Conservation (phyloP, 176 grass and related monocot species). For the Dactylis glomerata region DNA sequence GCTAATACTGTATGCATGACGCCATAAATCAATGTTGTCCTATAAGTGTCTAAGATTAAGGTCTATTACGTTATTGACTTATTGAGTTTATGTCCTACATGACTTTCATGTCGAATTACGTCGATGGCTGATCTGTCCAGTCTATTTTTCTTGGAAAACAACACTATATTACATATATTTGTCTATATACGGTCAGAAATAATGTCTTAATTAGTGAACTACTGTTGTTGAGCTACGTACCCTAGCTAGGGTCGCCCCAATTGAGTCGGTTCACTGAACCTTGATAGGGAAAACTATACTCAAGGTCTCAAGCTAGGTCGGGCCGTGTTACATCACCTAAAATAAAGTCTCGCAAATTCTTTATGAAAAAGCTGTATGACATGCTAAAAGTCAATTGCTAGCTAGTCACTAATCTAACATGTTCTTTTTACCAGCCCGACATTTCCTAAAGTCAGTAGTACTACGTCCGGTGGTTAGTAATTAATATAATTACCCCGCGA, state of each 20-base stretch:
- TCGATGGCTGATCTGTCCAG: neutral
- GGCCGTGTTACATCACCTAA: conserved; percentile 3
- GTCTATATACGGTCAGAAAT: neutral
- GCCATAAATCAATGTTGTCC: neutral
- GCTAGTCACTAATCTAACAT: neutral
- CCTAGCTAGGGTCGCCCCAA: neutral
- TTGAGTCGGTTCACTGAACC: neutral
- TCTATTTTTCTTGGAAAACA: neutral
- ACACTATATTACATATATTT: no score
- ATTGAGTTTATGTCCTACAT: neutral
- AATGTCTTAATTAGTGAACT: neutral
- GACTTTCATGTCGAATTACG: neutral
- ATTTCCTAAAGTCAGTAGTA: neutral
- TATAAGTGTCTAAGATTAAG: neutral
- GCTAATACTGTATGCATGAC: neutral
- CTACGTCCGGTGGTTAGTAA: neutral
- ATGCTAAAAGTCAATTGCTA: neutral
- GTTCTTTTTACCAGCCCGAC: neutral
- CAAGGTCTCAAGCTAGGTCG: no score
- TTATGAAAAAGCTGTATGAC: neutral
- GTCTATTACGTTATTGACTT: no score
- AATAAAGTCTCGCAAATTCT: conserved; percentile 20
- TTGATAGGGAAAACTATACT: neutral
- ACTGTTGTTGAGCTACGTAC: no score
- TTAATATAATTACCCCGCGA: conserved; percentile 88